A percentile compares a stretch with the other conserved stretches of the same genome.
phyloP scores from a whole-genome alignment of 2,329 filamentous ascomycete genomes.

The Cordyceps javanica region DNA sequence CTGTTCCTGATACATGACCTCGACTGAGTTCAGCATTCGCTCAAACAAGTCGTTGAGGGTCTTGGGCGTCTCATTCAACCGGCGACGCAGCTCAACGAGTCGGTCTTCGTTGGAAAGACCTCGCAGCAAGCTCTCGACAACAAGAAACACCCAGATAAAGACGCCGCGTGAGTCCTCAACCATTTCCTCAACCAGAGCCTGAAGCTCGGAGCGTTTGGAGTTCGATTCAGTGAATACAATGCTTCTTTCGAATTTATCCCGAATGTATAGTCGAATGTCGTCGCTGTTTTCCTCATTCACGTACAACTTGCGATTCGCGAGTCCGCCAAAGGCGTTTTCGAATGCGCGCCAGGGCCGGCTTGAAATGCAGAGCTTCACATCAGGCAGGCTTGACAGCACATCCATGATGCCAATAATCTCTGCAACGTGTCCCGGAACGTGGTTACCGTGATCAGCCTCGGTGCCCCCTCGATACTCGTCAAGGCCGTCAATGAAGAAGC shows the following conservation, averaged over 20 bases:
- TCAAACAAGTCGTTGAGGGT: conserved; percentile 9
- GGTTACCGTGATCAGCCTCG: neutral
- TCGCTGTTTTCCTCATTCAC: neutral
- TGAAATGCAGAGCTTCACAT: conserved; percentile 25
- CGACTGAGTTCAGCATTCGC: conserved; percentile 8
- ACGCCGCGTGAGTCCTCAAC: conserved; percentile 8
- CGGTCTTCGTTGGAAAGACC: conserved; percentile 9
- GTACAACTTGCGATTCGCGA: neutral
- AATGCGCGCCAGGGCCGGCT: conserved; percentile 22
- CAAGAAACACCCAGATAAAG: conserved; percentile 14
- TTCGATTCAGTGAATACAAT: neutral
- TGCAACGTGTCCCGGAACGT: neutral
- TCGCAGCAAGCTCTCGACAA: neutral
- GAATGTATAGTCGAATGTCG: conserved; percentile 8
- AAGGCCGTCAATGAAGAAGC: conserved; percentile 22
- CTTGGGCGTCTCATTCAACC: neutral
- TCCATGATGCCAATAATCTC: conserved; percentile 9
- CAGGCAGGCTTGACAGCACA: neutral
- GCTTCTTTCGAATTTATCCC: neutral
- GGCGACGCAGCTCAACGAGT: neutral
- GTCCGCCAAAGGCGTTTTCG: neutral
- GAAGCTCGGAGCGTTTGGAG: neutral
- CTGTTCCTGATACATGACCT: conserved; percentile 4
- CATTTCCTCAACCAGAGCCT: neutral
- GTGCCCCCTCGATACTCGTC: conserved; percentile 19